These are phyloP conservation scores for Cordyceps javanica DNA, from an alignment of 2,329 filamentous ascomycete species.

Conservation along the genomic window DNA sequence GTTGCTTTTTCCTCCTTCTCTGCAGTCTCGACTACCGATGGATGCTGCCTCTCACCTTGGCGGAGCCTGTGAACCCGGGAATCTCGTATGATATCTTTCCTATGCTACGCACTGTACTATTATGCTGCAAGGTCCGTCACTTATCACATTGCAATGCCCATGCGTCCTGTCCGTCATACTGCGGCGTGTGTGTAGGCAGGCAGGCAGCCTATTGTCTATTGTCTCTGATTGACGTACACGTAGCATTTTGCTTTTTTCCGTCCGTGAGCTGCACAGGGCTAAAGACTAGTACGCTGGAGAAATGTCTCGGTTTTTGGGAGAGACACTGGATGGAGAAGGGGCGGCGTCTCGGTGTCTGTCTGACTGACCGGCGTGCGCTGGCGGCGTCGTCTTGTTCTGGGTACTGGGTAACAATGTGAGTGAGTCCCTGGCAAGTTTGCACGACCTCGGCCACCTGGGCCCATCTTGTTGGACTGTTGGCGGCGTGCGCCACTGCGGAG, in stretches of 20 bases:
- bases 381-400: background rate
- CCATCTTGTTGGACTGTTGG: background rate
- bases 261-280: background rate
- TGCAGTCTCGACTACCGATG: background rate
- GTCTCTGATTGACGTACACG: background rate
- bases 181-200: background rate
- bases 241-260: background rate
- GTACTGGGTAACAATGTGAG: background rate
- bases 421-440: background rate
- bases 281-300: background rate
- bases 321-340: background rate
- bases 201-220: background rate
- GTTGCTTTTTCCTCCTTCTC: background rate
- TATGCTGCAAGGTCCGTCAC: background rate
- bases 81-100: background rate
- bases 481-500: slow-evolving; percentile 11
- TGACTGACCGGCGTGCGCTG: background rate
- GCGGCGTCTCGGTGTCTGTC: background rate
- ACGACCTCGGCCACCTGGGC: background rate
- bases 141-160: background rate
- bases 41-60: background rate
- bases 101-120: background rate
- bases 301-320: background rate
- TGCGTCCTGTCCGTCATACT: background rate
- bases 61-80: background rate